Conservation (phyloP, 176 grass and related monocot species). For the Musa troglodytarum region DNA sequence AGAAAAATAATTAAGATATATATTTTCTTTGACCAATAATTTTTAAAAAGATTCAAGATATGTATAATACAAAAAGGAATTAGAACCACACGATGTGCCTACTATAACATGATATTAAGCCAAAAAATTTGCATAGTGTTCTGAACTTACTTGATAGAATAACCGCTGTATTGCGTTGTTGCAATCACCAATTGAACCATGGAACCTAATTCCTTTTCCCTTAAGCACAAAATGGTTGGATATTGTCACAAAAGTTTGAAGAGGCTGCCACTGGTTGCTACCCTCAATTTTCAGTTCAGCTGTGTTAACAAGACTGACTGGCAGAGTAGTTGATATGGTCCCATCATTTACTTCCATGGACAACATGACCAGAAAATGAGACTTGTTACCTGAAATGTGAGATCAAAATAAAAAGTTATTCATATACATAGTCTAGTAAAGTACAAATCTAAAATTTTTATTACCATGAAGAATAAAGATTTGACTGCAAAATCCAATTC, state of each 20-base stretch:
- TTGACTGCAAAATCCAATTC: not conserved
- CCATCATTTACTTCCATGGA: slow-evolving; percentile 68
- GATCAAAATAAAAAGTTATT: not conserved
- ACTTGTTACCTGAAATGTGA: slow-evolving; percentile 49
- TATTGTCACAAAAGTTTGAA: slow-evolving; percentile 54
- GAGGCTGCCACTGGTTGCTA: slow-evolving; percentile 41
- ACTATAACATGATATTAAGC: not conserved
- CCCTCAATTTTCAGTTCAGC: slow-evolving; percentile 38
- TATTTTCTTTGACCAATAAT: too few relatives aligned
- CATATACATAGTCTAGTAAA: not conserved
- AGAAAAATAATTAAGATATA: too few relatives aligned
- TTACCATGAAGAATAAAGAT: not conserved
- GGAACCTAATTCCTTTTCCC: slow-evolving; percentile 58
- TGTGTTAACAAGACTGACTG: slow-evolving; percentile 21
- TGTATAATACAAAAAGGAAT: not conserved
- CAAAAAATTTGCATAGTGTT: not conserved
- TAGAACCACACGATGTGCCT: not conserved
- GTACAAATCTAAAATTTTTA: not conserved
- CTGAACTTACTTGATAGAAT: slow-evolving; percentile 50
- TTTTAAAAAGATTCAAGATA: too few relatives aligned
- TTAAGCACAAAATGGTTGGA: slow-evolving; percentile 46
- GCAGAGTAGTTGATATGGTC: slow-evolving; percentile 36
- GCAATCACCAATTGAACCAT: slow-evolving; percentile 37
- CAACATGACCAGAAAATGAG: slow-evolving; percentile 45
- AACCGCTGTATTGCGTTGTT: slow-evolving; percentile 51